Evolutionary conservation across 2,329 filamentous ascomycete genomes (phyloP), one percentile per base, ranked within the genome.

Genomic region (Penicillium sp.): DNA sequence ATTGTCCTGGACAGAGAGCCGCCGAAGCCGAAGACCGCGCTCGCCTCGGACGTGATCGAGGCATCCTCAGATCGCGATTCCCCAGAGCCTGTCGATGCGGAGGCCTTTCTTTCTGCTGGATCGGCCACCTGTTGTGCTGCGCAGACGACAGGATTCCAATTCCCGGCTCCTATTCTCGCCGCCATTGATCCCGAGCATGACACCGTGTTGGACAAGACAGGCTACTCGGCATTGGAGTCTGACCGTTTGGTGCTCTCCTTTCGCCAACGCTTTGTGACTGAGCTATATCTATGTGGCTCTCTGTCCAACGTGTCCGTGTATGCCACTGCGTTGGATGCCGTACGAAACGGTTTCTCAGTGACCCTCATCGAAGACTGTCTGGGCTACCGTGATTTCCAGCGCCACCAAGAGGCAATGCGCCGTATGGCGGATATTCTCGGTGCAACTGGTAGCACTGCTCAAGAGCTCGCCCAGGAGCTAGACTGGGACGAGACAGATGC

Each of bases 321-420:
- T 65, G 92, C 93, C 6, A 96, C 92, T 1, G 90, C 90, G 3
- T 78, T 95, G 55, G 93, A 96, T 64, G 93, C 92, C 9, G 91
- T 89, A 1, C 82, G 87, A 18, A 87, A 96, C 68, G 93, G 91
- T 4, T 84, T 95, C 62, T 78, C 82, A n/a, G 89, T 96, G 62
- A 93, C 87, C 4, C 75, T 97, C 10, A 75, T 97, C 33, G 85
- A 93, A 45, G 90, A 97, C 66, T 96, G 91, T 67, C 82, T 95
- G 47, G 91, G 90, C 9, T 95, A 86, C 63, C 82, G 88, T 41
- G 83, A 77, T 59, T 81, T 83, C 50, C 69, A 75, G 15, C 82
- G 89, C 38, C 89, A 95, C 59, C 75, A 81, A 39, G 77, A 81
- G 55, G 87, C 91, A 0, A 75, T 95, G 58, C 78, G 80, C 45